Evolutionary conservation across 2,329 filamentous ascomycete species (phyloP), one percentile per base, ranked within the genome.

Genomic region (Allantophomopsis lycopodina): DNA sequence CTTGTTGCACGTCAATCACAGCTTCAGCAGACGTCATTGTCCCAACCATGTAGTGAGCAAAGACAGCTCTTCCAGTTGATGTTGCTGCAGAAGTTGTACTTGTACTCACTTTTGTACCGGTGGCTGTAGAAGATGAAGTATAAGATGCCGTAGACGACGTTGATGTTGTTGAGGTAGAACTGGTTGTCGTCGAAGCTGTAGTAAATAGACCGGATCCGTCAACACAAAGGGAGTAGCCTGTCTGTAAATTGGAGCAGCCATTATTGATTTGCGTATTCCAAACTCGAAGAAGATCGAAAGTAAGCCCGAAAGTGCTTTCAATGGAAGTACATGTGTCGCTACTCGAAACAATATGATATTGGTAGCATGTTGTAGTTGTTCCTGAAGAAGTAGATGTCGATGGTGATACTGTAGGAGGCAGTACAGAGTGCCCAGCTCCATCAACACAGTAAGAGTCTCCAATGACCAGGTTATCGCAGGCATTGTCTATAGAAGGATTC

Each of bases 1-100:
- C 50, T 17, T 48, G 33, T 8, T 44, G 38, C 32, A 52, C 37
- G 35, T 52, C 49, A 8, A 40, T 41, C 14, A 28, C 33, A 18
- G 47, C 49, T 36, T 50, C 40, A 17, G 38, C 34, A 11, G 40
- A 21, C 15, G 33, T 45, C n/a, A 48, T 44, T 7, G 37, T 36
- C 30, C 49, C 48, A 28, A 51, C 48, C 49, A 28, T 28, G 8
- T 28, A 28, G 23, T 28, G 23, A 28, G 23, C 23, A 28, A 28
- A 28, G 11, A 28, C 23, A 28, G 23, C 23, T 28, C 11, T 28
- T 5, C 23, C 23, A 5, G 23, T 28, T 28, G 23, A 3, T 4
- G 23, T 28, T 28, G 23, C 23, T 5, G 23, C 23, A 28, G 23
- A 8, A 10, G 5, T 10, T 8, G 8, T 28, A 28, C 23, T 28